Evolutionary conservation across 805 yeast species (phyloP), one percentile per base, ranked within the genome.

Genomic region (Suhomyces tanzawaensis): DNA sequence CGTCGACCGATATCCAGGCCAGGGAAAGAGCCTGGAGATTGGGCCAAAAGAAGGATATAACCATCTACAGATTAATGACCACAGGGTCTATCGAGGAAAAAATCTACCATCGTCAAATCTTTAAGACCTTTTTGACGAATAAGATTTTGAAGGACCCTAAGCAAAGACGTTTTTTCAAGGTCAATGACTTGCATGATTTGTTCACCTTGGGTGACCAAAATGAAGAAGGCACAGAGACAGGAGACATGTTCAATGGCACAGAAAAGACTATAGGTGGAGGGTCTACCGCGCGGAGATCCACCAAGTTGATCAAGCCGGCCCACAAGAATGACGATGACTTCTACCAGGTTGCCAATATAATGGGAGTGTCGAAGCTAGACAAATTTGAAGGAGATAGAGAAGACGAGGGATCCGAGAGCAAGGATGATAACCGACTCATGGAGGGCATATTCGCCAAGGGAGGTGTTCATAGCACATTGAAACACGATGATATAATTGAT

Each of bases 1-100:
- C 99, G 1, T 88, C 96, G 1, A 93, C 98, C 0, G 99, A 91
- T 65, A 74, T 90, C 42, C 99, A 91, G 61, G 99, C 99, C 0
- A 71, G 98, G 42, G 99, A 91, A 58, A 66, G 99, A 34, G 97
- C 98, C 0, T 93, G 98, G 98, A 71, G 99, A 47, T 71, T 91
- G 45, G 99, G 99, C 1, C 99, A 91, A 59, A 90, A 85, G 56
- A 79, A 82, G 41, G 96, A 90, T 49, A 97, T 91, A 7, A 79
- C 89, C 5, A 90, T 91, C 24, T 93, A 91, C 51, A 66, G 99
- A 41, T 67, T 93, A 29, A 88, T 93, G 86, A 85, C 89, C 30
- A 88, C 96, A 2, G 97, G 98, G 0, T 80, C 96, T 0, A 93
- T 91, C 31, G 99, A 93, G 55, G 99, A 93, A 57, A 93, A 93